Conservation (phyloP, 257 asterid genomes). For the Euphrasia confusa region DNA sequence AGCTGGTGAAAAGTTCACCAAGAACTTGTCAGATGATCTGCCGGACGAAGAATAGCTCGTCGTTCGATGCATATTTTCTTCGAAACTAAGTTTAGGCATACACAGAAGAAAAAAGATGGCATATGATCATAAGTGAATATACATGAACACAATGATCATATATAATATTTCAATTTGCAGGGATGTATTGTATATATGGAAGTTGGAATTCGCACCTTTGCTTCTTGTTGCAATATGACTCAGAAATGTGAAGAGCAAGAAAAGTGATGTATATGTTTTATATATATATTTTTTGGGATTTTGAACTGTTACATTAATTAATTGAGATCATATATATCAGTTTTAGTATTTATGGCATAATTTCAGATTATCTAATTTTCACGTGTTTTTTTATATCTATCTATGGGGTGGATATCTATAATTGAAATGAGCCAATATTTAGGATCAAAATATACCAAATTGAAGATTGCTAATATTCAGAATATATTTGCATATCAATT, state of each 20-base stretch:
- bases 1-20: slow-evolving; percentile 34
- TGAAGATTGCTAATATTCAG: too few species aligned
- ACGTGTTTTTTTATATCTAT: neutral
- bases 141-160: neutral
- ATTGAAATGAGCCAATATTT: neutral
- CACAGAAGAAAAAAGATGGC: neutral
- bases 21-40: slow-evolving; percentile 40
- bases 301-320: neutral
- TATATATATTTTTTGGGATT: neutral
- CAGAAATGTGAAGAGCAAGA: slow-evolving; percentile 25
- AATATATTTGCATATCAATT: too few species aligned
- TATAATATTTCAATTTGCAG: neutral
- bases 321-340: neutral
- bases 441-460: too few species aligned
- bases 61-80: slow-evolving; percentile 45
- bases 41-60: slow-evolving; percentile 34
- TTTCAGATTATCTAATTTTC: neutral
- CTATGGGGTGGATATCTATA: too few species aligned
- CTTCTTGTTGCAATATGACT: slow-evolving; percentile 9
- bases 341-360: neutral
- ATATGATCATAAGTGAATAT: too few species aligned
- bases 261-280: slow-evolving; percentile 26
- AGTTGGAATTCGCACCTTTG: slow-evolving; percentile 24
- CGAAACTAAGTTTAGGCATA: slow-evolving; percentile 10
- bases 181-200: too few species aligned